Conservation (phyloP, 805 yeast species). For the Wilhelminamyces savonicus region DNA sequence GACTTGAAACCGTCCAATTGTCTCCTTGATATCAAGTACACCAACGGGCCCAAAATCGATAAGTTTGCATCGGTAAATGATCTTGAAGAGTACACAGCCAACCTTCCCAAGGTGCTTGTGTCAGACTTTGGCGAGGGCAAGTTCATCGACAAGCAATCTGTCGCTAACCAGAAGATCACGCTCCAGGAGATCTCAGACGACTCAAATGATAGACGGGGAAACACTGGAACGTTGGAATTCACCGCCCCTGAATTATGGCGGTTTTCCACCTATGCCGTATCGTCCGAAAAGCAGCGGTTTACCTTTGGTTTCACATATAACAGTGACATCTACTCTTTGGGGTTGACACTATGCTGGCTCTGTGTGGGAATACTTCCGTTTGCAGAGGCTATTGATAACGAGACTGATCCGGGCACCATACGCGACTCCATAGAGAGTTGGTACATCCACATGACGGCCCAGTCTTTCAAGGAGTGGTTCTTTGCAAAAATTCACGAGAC, state of each 20-base stretch:
- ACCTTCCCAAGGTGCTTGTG: slow-evolving; percentile 65
- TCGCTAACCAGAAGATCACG: slow-evolving; percentile 4
- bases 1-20: slow-evolving; percentile 90
- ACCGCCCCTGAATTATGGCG: slow-evolving; percentile 78
- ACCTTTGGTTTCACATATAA: slow-evolving; percentile 56
- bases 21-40: slow-evolving; percentile 41
- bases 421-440: slow-evolving; percentile 22
- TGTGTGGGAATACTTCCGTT: slow-evolving; percentile 71
- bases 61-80: slow-evolving; percentile 1
- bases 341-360: slow-evolving; percentile 72
- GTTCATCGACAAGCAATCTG: slow-evolving; percentile 48
- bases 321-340: slow-evolving; percentile 78
- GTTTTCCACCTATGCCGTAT: slow-evolving; percentile 13
- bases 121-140: slow-evolving; percentile 91
- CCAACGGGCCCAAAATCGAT: not conserved
- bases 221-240: slow-evolving; percentile 83
- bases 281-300: slow-evolving; percentile 23
- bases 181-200: slow-evolving; percentile 12
- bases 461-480: slow-evolving; percentile 22
- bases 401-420: slow-evolving; percentile 23
- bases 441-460: slow-evolving; percentile 17
- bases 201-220: slow-evolving; percentile 61
- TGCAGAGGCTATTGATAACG: slow-evolving; percentile 7
- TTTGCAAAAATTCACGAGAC: no score
- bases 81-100: slow-evolving; percentile 10